Percentiles rank a stretch among this genome's conserved stretches.
Evolutionary conservation across 352 stramenopile species (phyloP).

Genomic region (Elongisporangium undulatum): DNA sequence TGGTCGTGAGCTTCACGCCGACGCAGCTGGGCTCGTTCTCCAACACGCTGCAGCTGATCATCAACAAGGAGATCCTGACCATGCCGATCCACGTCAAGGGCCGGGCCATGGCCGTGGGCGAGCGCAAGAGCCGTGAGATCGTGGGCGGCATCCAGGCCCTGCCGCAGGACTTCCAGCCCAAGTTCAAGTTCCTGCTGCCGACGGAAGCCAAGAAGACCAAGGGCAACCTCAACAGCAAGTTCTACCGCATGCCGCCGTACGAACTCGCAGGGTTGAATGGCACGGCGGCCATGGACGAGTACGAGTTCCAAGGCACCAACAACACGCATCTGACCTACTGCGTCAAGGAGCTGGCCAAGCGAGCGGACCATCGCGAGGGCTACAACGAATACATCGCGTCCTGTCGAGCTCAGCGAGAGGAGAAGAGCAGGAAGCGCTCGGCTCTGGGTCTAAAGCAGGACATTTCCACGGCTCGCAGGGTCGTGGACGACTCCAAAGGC

Average conservation of each 20-base stretch:
- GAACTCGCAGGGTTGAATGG: conserved; percentile 59
- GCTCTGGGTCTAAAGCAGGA: conserved; percentile 39
- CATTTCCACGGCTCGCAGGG: conserved; percentile 26
- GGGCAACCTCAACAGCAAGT: conserved; percentile 38
- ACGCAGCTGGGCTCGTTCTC: conserved; percentile 81
- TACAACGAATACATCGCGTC: conserved; percentile 70
- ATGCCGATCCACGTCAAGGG: conserved; percentile 67
- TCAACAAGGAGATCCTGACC: conserved; percentile 44
- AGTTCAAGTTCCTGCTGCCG: conserved; percentile 88
- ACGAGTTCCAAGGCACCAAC: conserved; percentile 79
- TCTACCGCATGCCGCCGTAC: conserved; percentile 58
- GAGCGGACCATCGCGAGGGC: conserved; percentile 53
- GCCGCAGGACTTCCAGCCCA: conserved; percentile 78
- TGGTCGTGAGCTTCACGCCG: conserved; percentile 88
- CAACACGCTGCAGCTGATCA: conserved; percentile 27
- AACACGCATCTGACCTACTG: conserved; percentile 85
- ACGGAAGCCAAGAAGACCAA: conserved; percentile 67
- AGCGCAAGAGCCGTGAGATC: conserved; percentile 25
- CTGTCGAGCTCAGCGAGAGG: conserved; percentile 32
- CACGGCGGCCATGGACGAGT: conserved; percentile 71
- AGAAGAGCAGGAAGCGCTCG: conserved; percentile 23
- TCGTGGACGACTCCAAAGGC: conserved; percentile 21
- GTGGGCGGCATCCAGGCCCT: conserved; percentile 64
- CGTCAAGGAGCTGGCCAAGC: conserved; percentile 71
- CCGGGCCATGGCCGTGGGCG: conserved; percentile 42